phyloP scores from a whole-genome alignment of 2,329 filamentous ascomycete species.

The Neonectria magnoliae region DNA sequence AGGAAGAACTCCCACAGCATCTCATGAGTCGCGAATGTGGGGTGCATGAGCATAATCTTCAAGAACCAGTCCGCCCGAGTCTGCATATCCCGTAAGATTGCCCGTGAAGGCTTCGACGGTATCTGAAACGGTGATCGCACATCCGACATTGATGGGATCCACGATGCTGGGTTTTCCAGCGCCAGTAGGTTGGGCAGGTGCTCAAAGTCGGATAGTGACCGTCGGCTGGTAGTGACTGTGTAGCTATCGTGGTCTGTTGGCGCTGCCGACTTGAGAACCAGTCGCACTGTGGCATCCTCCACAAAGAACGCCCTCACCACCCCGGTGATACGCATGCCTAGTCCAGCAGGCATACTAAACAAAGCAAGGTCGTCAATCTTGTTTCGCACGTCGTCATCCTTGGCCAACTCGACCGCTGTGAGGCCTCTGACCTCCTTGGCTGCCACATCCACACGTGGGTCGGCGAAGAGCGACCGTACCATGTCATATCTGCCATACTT shows the following conservation, averaged over 20 bases:
- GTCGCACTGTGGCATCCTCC: slow-evolving; percentile 91
- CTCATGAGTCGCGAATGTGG: slow-evolving; percentile 95
- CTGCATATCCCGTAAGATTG: slow-evolving; percentile 88
- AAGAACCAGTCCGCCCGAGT: slow-evolving; percentile 87
- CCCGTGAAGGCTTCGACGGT: slow-evolving; percentile 88
- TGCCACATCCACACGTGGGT: slow-evolving; percentile 85
- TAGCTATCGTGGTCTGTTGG: slow-evolving; percentile 84
- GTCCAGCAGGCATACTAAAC: slow-evolving; percentile 76
- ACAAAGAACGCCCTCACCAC: slow-evolving; percentile 97
- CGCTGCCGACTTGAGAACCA: slow-evolving; percentile 93
- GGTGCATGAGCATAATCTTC: slow-evolving; percentile 84
- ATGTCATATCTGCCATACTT: slow-evolving; percentile 97
- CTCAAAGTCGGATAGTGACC: slow-evolving; percentile 90
- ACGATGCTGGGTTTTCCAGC: slow-evolving; percentile 93
- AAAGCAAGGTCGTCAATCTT: slow-evolving; percentile 93
- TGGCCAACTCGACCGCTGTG: slow-evolving; percentile 94
- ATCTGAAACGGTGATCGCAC: slow-evolving; percentile 91
- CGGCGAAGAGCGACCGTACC: slow-evolving; percentile 86
- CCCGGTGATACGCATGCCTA: slow-evolving; percentile 85
- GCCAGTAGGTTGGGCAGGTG: slow-evolving; percentile 85
- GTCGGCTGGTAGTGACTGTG: slow-evolving; percentile 92
- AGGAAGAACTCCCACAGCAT: slow-evolving; percentile 99
- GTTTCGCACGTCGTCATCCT: slow-evolving; percentile 97
- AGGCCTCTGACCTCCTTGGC: slow-evolving; percentile 87
- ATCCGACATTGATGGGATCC: slow-evolving; percentile 83